Base-by-base conservation (phyloP, 768 basidiomycete genomes). In the Suillus occidentalis region DNA sequence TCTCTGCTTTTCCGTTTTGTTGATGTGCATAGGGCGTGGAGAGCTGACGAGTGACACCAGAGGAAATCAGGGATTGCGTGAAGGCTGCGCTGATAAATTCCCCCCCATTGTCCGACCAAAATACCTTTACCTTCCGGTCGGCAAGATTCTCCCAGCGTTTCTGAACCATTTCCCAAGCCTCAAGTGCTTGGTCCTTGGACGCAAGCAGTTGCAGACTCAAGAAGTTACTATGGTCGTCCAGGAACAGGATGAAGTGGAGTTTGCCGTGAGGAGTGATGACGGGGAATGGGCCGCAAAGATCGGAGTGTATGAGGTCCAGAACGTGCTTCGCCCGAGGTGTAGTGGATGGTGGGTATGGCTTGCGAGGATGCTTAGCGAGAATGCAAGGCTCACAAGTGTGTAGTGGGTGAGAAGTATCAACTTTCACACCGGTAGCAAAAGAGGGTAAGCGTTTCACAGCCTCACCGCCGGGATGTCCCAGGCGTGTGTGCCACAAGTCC, bases 51-150 rank as follows among this genome's bases (percentile, higher is more conserved):
- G 6, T 13, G 2, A 43, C 18, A 3, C 18, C 18, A 0, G 42
- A 18, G 2, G 42, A 7, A 7, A 6, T 31, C 31, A 20, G 7
- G 1, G 6, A 6, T 1, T 43, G 4, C 31, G 31, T 31, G 31
- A 31, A 31, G 3, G 31, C 31, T 31, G 31, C 16, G 3, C 42
- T 43, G 0, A 43, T 43, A 7, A 43, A 43, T 16, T 43, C 42
- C 18, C 42, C 42, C 0, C 20, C 9, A 10, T 45, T 45, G 7
- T 45, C 45, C 3, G 20, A 45, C 1, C 10, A 9, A 20, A 45
- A n/a, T 1, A n/a, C n/a, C 20, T 45, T 45, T 0, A 45, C 20
- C 0, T 1, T 1, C 0, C 4, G 20, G 4, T 9, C 4, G 1
- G 45, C 8, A 10, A 8, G 20, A 10, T 45, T 45, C 20, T 45